phyloP scores from a whole-genome alignment of 2,329 filamentous ascomycete genomes.

The Anthostomella pinea region DNA sequence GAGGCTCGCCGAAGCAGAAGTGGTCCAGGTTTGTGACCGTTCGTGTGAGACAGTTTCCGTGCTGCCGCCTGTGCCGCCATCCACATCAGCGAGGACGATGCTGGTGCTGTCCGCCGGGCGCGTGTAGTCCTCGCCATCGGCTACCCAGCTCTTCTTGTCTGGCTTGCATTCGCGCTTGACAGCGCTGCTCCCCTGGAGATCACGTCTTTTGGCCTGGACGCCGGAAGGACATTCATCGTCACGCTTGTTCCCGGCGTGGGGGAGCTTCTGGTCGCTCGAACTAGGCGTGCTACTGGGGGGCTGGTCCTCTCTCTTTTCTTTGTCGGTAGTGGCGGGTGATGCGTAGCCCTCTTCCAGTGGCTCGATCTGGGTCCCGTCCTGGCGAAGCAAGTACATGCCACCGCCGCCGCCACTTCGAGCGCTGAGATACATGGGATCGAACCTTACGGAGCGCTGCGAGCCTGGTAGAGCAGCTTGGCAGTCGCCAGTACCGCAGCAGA shows the following conservation, averaged over 20 bases:
- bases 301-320: not conserved
- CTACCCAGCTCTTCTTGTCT: not conserved
- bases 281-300: not conserved
- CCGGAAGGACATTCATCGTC: not conserved
- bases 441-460: constrained; percentile 1
- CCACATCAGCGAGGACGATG: not conserved
- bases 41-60: not conserved
- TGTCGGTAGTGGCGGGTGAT: not conserved
- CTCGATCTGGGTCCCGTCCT: constrained; percentile 3
- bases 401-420: constrained; percentile 1
- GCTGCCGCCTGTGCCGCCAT: no score
- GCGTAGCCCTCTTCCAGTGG: constrained; percentile 1
- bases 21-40: constrained; percentile 1
- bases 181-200: not conserved
- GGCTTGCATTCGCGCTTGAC: not conserved
- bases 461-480: not conserved
- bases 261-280: not conserved
- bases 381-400: not conserved
- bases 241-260: not conserved
- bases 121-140: not conserved
- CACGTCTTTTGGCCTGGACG: not conserved
- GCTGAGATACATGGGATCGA: not conserved
- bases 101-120: not conserved
- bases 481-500: constrained; percentile 4
- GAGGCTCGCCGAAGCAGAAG: not conserved